phyloP scores from a whole-genome alignment of 495 filamentous ascomycete species.

The Podospora anserina region DNA sequence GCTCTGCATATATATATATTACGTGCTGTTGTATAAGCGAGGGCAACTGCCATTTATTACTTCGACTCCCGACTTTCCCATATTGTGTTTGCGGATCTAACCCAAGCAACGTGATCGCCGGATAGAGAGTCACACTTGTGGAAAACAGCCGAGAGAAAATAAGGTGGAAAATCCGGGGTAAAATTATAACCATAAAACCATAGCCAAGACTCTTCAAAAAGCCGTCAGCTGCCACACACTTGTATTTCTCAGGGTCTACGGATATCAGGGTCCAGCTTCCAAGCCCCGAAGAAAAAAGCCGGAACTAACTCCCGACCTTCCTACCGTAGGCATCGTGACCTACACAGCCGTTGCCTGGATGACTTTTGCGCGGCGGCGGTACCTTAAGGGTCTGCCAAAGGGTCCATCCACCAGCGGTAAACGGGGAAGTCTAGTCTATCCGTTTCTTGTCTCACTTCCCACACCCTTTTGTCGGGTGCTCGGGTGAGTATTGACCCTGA shows the following conservation, averaged over 20 bases:
- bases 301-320: background rate
- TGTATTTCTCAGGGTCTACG: background rate
- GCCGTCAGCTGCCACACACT: background rate
- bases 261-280: background rate
- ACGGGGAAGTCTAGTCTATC: background rate
- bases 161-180: constrained; percentile 4
- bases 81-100: background rate
- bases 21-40: background rate
- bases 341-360: background rate
- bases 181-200: background rate
- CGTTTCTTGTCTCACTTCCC: background rate
- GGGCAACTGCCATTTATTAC: no score
- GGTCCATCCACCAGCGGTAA: background rate
- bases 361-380: background rate
- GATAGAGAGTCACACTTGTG: background rate
- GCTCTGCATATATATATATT: background rate
- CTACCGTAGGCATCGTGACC: background rate
- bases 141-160: background rate
- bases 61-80: background rate
- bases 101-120: background rate
- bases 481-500: background rate
- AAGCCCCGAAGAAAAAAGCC: background rate
- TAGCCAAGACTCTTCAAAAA: background rate
- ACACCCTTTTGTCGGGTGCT: background rate
- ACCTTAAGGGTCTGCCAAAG: background rate